Percentiles rank a stretch among this genome's conserved stretches.
Conservation (phyloP, 495 filamentous ascomycete species). For the Schizothecium vesticola region DNA sequence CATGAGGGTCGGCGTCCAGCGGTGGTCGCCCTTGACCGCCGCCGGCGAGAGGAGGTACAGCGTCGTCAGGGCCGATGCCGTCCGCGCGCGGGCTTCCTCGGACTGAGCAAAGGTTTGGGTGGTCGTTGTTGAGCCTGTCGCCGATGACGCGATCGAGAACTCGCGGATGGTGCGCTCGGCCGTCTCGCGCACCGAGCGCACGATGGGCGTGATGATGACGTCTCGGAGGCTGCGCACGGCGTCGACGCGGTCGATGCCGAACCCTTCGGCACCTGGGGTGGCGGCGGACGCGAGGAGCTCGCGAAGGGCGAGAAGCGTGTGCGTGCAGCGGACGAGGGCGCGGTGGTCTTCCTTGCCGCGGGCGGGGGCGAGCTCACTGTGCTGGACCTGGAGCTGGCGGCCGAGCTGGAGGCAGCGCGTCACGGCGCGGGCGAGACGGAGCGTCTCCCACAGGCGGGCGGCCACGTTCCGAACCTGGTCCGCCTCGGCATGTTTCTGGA, state of each 20-base stretch:
- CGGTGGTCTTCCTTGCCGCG: slow-evolving; percentile 62
- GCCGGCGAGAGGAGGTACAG: slow-evolving; percentile 74
- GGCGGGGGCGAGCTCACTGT: slow-evolving; percentile 42
- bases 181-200: slow-evolving; percentile 58
- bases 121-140: slow-evolving; percentile 14
- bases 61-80: slow-evolving; percentile 68
- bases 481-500: slow-evolving; percentile 73
- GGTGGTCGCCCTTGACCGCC: slow-evolving; percentile 36
- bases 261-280: slow-evolving; percentile 63
- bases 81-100: slow-evolving; percentile 68
- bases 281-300: slow-evolving; percentile 62
- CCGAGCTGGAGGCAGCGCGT: slow-evolving; percentile 71
- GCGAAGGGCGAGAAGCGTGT: slow-evolving; percentile 66
- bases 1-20: slow-evolving; percentile 63
- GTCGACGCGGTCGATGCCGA: slow-evolving; percentile 66
- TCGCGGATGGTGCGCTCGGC: slow-evolving; percentile 78
- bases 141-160: slow-evolving; percentile 67
- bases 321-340: slow-evolving; percentile 70
- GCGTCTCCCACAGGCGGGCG: slow-evolving; percentile 67
- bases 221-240: slow-evolving; percentile 61
- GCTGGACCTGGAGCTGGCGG: slow-evolving; percentile 79
- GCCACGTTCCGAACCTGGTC: slow-evolving; percentile 69
- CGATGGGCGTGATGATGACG: slow-evolving; percentile 62
- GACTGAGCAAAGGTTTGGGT: slow-evolving; percentile 66
- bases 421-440: slow-evolving; percentile 72